Conservation (phyloP, 768 basidiomycete genomes). For the Suillus clintonianus region DNA sequence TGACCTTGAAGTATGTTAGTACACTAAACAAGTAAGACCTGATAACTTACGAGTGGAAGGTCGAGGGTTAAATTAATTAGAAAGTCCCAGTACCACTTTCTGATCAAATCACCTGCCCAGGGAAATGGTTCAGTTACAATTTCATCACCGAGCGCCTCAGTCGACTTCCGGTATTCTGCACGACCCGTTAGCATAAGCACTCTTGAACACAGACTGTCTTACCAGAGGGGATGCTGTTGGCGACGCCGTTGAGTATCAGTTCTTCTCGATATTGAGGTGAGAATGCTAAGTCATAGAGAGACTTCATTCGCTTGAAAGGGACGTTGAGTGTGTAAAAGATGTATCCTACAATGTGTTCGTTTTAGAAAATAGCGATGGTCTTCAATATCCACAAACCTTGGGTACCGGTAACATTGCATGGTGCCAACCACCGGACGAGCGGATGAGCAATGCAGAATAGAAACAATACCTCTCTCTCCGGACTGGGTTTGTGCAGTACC, state of each 20-base stretch:
- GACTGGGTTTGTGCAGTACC: constrained; percentile 19
- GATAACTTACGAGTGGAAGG: constrained; percentile 35
- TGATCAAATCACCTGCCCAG: constrained; percentile 11
- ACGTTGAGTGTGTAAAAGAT: constrained; percentile 40
- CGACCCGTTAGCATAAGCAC: not conserved
- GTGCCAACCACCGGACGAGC: constrained; percentile 33
- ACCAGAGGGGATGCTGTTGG: constrained; percentile 34
- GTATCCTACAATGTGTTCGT: constrained; percentile 31
- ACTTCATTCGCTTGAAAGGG: constrained; percentile 39
- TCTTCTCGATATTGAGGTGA: constrained; percentile 34
- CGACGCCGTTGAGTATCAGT: constrained; percentile 39
- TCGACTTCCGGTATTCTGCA: constrained; percentile 39
- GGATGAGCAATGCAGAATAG: constrained; percentile 31
- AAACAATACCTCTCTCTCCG: constrained; percentile 29
- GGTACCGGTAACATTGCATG: constrained; percentile 36
- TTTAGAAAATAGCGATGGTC: not conserved
- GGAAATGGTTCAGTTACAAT: constrained; percentile 30
- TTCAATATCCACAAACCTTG: constrained; percentile 27
- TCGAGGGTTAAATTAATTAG: constrained; percentile 29
- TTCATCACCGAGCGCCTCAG: constrained; percentile 30
- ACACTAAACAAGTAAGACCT: not conserved
- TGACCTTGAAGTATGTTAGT: constrained; percentile 17
- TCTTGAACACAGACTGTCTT: not conserved
- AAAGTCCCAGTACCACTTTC: constrained; percentile 42
- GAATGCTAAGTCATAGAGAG: constrained; percentile 43